These are phyloP conservation scores for Psidium guajava DNA, from an alignment of 345 rosid genomes.

Conservation along the genomic window DNA sequence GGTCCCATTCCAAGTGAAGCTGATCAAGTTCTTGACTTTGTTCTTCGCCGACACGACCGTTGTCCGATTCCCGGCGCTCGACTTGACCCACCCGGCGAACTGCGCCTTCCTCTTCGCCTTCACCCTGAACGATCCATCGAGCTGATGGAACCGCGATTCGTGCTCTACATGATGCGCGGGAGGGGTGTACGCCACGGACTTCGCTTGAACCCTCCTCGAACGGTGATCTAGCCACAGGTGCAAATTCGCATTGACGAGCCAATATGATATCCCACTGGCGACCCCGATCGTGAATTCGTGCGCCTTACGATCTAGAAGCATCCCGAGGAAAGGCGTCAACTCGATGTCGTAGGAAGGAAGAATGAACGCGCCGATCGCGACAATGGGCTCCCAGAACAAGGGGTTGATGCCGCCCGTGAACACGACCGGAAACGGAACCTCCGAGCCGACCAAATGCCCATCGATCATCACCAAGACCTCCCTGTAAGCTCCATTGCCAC, in stretches of 20 bases:
- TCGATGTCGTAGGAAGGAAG: constrained; percentile 74
- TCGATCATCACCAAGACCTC: constrained; percentile 61
- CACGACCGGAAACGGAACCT: constrained; percentile 65
- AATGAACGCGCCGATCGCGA: constrained; percentile 66
- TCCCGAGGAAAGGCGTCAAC: constrained; percentile 60
- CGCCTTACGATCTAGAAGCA: constrained; percentile 42
- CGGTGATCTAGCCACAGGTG: constrained; percentile 61
- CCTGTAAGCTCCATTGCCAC: constrained; percentile 65
- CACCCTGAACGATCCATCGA: constrained; percentile 60
- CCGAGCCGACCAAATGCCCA: constrained; percentile 57
- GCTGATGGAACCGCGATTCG: constrained; percentile 22
- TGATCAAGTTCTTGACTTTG: constrained; percentile 28
- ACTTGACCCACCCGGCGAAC: constrained; percentile 61
- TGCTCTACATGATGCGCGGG: constrained; percentile 20
- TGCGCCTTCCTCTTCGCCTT: constrained; percentile 33
- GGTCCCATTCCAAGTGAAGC: constrained; percentile 36
- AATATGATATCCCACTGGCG: constrained; percentile 44
- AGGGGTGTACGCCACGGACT: constrained; percentile 9
- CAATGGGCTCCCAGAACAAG: constrained; percentile 73
- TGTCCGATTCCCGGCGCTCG: constrained; percentile 55
- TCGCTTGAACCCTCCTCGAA: constrained; percentile 25
- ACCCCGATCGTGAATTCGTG: constrained; percentile 56
- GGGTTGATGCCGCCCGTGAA: constrained; percentile 88
- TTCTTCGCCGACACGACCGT: constrained; percentile 27
- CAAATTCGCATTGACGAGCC: constrained; percentile 85